Base-by-base conservation (phyloP, 768 basidiomycete species). In the Infundibulicybe gibba region DNA sequence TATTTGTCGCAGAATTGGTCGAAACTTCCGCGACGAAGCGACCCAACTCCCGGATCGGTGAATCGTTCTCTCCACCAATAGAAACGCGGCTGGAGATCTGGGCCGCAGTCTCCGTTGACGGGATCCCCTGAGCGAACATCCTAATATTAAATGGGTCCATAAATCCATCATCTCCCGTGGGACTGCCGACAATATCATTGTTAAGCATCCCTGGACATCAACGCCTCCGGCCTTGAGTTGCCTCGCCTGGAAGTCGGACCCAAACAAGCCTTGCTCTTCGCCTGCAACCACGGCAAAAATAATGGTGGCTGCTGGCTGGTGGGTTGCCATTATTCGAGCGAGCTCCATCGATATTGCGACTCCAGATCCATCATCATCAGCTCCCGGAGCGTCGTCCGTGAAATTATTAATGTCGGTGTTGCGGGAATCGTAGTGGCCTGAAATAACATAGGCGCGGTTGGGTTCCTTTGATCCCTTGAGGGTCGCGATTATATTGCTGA, bases 111-210 rank as follows among this genome's bases (percentile, higher is more conserved):
- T 76, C 76, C 1, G 72, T 65, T 3, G 70, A 59, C 0, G 77
- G 77, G 30, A 81, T 71, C 6, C 77, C 77, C 38, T 74, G 68
- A 5, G 69, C 67, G 51, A 77, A 81, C 66, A 81, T 70, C 4
- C 78, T 65, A 52, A 80, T 72, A 49, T 70, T 70, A 51, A 71
- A 70, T 6, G 75, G 71, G 47, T 78, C 75, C 19, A 53, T 57
- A n/a, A 66, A 64, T 3, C 74, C 72, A 37, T 76, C 71, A 51
- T 79, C 77, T 8, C 59, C 76, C 40, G 69, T 75, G 12, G 76
- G 67, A 41, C 74, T 74, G 2, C 78, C 77, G 6, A 80, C 76
- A 50, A 80, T 79, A 53, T 80, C 79, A 53, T 80, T 80, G 52
- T 78, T 70, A 44, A 79, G 61, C 78, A 79, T 79, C 15, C 76